These are phyloP conservation scores for Eucalyptus erythrocorys DNA, from an alignment of 345 rosid genomes.

Conservation along the genomic window DNA sequence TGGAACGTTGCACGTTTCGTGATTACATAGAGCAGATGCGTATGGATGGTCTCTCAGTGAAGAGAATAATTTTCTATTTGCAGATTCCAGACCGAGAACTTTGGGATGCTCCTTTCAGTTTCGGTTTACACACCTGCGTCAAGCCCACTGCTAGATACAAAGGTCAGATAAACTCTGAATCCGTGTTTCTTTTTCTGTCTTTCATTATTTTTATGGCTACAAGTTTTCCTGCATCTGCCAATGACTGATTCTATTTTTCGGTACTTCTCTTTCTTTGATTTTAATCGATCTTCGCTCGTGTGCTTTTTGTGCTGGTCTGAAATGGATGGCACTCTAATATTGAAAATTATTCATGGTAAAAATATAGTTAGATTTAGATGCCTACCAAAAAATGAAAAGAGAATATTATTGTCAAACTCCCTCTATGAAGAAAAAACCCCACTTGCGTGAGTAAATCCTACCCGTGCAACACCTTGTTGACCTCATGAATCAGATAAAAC, in stretches of 20 bases:
- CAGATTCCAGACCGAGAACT: constrained; percentile 34
- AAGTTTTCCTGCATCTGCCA: neutral
- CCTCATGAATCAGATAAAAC: neutral
- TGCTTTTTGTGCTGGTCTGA: neutral
- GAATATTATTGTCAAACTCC: neutral
- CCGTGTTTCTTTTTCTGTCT: neutral
- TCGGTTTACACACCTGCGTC: constrained; percentile 61
- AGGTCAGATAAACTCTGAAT: constrained; percentile 24
- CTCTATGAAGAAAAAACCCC: neutral
- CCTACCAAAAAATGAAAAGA: neutral
- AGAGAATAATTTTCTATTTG: neutral
- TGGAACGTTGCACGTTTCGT: neutral
- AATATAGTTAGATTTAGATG: neutral
- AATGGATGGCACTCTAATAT: neutral
- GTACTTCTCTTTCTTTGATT: neutral
- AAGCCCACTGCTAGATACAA: constrained; percentile 47
- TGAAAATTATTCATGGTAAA: neutral
- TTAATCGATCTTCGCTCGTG: neutral
- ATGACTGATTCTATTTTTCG: neutral
- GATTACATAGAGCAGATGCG: neutral
- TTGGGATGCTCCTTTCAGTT: constrained; percentile 56
- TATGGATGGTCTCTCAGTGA: neutral
- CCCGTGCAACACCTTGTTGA: neutral
- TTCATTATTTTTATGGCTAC: neutral
- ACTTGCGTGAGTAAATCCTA: neutral